Evolutionary conservation across 179 eudicot species (phyloP).

Genomic region (Silene noctiflora): DNA sequence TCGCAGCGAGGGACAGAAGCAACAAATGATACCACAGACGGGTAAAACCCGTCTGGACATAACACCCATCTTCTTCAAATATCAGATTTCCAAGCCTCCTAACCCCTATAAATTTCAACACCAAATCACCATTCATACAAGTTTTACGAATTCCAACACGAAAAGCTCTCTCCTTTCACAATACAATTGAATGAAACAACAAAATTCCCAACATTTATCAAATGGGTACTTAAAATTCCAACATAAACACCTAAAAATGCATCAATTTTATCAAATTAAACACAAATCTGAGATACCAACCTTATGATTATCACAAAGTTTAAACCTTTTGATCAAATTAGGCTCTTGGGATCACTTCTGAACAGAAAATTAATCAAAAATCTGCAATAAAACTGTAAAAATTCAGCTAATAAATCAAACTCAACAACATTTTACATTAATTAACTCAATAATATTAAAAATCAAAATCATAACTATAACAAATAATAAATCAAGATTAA

Average conservation of each 20-base stretch:
- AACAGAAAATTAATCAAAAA: not conserved
- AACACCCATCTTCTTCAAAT: constrained; percentile 61
- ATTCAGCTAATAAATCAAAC: too few species aligned
- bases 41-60: constrained; percentile 90
- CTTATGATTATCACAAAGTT: constrained; percentile 13
- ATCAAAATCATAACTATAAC: not conserved
- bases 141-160: constrained; percentile 16
- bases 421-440: constrained; percentile 3
- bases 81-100: constrained; percentile 11
- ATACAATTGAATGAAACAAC: not conserved
- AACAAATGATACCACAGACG: constrained; percentile 78
- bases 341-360: constrained; percentile 16
- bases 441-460: not conserved
- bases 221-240: constrained; percentile 3
- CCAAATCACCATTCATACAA: constrained; percentile 6
- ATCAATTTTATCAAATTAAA: constrained; percentile 13
- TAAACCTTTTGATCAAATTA: constrained; percentile 12
- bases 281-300: constrained; percentile 20
- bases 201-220: not conserved
- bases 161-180: not conserved
- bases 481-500: not conserved
- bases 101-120: constrained; percentile 12
- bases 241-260: not conserved
- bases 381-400: not conserved
- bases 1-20: constrained; percentile 75